Evolutionary conservation across 2,329 filamentous ascomycete species (phyloP), one percentile per base, ranked within the genome.

Genomic region (Colletotrichum sp.): DNA sequence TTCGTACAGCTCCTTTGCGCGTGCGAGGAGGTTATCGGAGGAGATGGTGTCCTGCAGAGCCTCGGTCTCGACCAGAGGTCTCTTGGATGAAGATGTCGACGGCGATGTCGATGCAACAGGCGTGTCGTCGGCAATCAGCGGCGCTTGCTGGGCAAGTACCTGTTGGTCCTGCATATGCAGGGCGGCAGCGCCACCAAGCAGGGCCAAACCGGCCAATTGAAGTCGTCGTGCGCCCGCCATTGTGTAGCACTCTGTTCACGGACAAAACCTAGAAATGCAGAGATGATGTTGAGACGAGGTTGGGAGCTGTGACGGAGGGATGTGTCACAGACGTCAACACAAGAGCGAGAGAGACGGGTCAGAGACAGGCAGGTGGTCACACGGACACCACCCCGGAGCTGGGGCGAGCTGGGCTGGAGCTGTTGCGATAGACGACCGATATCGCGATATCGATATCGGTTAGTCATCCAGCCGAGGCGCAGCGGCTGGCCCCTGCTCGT

Each of bases 1-100:
- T 68, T 89, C 85, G 79, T 90, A 94, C 10, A 95, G 89, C 55
- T 90, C 83, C 79, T 92, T 86, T 6, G 93, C 91, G 24, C 92
- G 90, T 7, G 86, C 83, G 57, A 93, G 83, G 8, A 95, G 89
- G 28, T 89, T 90, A 21, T 90, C 85, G 55, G 85, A 83, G 21
- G 85, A 87, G 83, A 95, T 93, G 75, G 85, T 85, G 18, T 84
- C 85, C 83, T 94, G 91, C 3, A 94, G 86, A 16, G 85, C 83
- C 80, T 91, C 85, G 63, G 89, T 90, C 81, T 89, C 88, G 64
- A 93, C 85, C 69, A 91, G 75, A 3, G 86, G 87, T 79, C 82
- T 81, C 79, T 83, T 74, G 60, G 74, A 64, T 16, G 68, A 65
- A 15, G 59, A 57, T 8, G 74, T 63, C 28, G 70, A 36, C 32